Base-by-base conservation (phyloP, 2,329 filamentous ascomycete species). In the Acrocalymma vagum region DNA sequence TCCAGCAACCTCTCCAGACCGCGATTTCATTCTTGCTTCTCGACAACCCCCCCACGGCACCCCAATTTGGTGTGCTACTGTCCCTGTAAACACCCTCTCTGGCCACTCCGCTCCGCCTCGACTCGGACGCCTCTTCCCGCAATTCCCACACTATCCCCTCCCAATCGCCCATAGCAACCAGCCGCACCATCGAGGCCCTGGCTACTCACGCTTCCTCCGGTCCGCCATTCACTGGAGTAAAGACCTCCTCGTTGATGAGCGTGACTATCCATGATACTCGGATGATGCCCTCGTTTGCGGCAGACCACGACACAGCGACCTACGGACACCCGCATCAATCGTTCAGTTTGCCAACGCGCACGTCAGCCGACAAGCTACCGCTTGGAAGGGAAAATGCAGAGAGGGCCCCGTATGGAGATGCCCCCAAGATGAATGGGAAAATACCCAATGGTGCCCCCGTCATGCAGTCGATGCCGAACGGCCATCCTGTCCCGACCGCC, bases 281-380 rank as follows among this genome's bases (percentile, higher is more conserved):
- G 55, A 69, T 66, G 53, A 81, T 81, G 78, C 76, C 78, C 66
- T 74, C 73, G 53, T 71, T 77, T 64, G 63, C 76, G 63, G 67
- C 72, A 61, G 74, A 76, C 61, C 67, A 57, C 55, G 53, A 59
- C 56, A 62, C 63, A 30, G 69, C 67, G 48, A 63, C 64, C 40
- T 65, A 62, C 45, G 48, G 54, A 41, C 52, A 52, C 31, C 37
- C 63, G 26, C 57, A 58, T 39, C 57, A 62, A 15, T 28, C 48
- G 13, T 55, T 59, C 45, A 51, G 47, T 22, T 42, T 57, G 32
- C 55, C 55, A 38, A 49, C 58, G 39, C 63, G 55, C 51, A 55
- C 53, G 22, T 53, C 61, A 13, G 52, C 45, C 16, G 64, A 65
- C 51, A 56, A 57, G 33, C 45, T 53, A 24, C 51, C 42, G 32